Conservation (phyloP, 176 grass and related monocot genomes). For the Eleusine indica region DNA sequence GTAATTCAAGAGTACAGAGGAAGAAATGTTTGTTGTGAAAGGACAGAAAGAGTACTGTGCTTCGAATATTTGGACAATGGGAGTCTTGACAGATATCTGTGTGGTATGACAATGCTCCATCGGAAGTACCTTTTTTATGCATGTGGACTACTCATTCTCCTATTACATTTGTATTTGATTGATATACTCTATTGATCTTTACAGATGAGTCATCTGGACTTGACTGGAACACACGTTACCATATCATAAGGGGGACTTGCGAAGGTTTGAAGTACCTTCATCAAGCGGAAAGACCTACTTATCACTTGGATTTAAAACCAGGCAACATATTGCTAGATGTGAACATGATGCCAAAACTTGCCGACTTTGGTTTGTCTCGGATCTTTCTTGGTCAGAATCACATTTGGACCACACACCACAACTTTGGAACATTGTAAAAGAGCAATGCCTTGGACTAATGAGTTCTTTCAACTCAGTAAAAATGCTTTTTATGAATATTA, state of each 20-base stretch:
- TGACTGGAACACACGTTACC: not conserved
- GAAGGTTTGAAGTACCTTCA: conserved; percentile 12
- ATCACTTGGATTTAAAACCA: not conserved
- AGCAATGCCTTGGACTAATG: too few relatives aligned
- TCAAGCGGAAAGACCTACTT: not conserved
- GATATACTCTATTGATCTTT: not conserved
- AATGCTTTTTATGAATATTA: too few relatives aligned
- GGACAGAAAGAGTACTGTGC: conserved; percentile 4
- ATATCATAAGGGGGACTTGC: not conserved
- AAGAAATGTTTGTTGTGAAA: not conserved
- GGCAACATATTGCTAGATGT: not conserved
- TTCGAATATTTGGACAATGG: conserved; percentile 14
- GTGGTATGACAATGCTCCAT: not conserved
- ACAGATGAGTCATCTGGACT: conserved; percentile 5
- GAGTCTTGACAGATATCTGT: not conserved
- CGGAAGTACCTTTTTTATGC: too few relatives aligned
- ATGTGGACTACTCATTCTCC: too few relatives aligned
- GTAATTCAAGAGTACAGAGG: too few relatives aligned
- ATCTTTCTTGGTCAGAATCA: not conserved
- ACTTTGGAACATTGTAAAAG: not conserved
- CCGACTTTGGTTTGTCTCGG: not conserved
- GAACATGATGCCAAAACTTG: conserved; percentile 16
- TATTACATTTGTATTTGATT: too few relatives aligned
- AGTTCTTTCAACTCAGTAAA: not conserved
- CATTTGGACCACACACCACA: not conserved